These are phyloP conservation scores for Rhodofomes roseus DNA, from an alignment of 1,284 basidiomycete genomes.

Conservation along the genomic window DNA sequence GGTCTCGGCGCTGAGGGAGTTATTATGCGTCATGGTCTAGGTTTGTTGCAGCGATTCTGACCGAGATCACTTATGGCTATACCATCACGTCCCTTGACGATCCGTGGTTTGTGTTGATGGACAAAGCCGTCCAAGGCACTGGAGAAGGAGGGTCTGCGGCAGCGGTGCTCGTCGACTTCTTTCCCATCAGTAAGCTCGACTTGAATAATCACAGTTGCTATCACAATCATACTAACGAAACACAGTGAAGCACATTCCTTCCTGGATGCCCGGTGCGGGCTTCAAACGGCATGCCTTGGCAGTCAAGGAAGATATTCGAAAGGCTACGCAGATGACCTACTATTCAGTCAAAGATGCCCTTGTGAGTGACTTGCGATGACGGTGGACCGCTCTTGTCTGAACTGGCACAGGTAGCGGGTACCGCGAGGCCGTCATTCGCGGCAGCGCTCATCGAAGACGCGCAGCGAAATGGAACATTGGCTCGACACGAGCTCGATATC, in stretches of 20 bases:
- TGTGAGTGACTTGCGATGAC: background rate
- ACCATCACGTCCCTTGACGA: background rate
- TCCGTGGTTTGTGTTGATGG: background rate
- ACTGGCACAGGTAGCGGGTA: background rate
- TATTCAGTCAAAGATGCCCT: background rate
- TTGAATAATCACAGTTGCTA: background rate
- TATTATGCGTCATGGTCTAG: background rate
- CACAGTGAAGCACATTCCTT: constrained; percentile 31
- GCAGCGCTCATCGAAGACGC: background rate
- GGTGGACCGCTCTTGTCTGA: background rate
- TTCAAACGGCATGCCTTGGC: constrained; percentile 10
- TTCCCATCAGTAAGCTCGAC: background rate
- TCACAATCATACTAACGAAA: background rate
- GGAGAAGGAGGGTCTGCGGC: background rate
- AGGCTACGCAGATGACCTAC: background rate
- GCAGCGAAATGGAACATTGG: background rate
- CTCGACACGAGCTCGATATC: background rate
- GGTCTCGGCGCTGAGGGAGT: background rate
- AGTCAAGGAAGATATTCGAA: background rate
- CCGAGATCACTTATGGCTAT: background rate
- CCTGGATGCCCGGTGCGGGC: constrained; percentile 36
- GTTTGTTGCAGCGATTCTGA: background rate
- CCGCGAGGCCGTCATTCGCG: background rate
- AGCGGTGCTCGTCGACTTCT: background rate
- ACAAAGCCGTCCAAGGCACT: background rate